phyloP scores from a whole-genome alignment of 345 rosid genomes.

The Litchi chinensis region DNA sequence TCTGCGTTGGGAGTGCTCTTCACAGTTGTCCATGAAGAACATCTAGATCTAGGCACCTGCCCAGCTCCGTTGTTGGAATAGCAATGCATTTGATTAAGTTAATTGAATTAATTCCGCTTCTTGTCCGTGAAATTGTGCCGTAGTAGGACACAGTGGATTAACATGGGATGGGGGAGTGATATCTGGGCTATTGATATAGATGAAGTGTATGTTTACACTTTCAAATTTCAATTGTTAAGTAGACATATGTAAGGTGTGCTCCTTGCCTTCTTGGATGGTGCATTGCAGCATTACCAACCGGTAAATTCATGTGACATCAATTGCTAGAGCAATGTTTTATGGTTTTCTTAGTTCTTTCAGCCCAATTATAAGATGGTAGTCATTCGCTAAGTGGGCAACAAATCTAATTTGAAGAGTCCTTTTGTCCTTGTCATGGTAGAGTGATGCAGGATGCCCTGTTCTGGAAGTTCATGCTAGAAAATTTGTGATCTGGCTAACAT shows the following conservation, averaged over 20 bases:
- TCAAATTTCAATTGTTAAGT: neutral
- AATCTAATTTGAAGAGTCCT: neutral
- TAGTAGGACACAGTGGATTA: neutral
- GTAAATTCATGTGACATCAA: neutral
- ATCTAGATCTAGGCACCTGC: neutral
- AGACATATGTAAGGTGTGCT: neutral
- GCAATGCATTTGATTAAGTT: neutral
- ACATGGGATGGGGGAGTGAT: neutral
- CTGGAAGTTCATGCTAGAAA: constrained; percentile 2
- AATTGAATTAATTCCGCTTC: neutral
- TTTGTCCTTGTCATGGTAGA: neutral
- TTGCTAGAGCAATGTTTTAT: neutral
- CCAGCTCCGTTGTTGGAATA: neutral
- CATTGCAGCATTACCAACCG: neutral
- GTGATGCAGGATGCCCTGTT: neutral
- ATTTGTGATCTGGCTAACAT: neutral
- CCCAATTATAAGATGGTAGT: neutral
- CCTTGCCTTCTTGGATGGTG: neutral
- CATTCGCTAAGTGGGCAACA: neutral
- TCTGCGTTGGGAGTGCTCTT: neutral
- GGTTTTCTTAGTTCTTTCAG: neutral
- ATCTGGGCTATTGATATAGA: neutral
- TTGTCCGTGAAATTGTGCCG: neutral
- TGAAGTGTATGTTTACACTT: neutral
- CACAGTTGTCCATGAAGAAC: neutral